Conservation (phyloP, 2,329 filamentous ascomycete species). For the Arthrobotrys musiformis region DNA sequence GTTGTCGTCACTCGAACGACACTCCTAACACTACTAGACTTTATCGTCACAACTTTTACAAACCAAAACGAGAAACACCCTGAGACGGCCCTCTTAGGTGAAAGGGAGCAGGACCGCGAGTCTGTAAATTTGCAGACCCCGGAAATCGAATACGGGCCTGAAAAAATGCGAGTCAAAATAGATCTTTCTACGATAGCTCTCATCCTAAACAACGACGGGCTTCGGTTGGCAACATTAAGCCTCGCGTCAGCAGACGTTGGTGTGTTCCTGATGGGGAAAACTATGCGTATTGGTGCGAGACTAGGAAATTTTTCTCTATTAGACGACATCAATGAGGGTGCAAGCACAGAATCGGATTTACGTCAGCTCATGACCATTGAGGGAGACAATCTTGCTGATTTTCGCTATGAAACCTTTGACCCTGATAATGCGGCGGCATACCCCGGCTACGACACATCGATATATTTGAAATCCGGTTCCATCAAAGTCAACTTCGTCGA, state of each 20-base stretch:
- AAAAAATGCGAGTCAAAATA: slow-evolving; percentile 92
- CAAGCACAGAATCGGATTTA: slow-evolving; percentile 80
- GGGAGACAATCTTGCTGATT: slow-evolving; percentile 93
- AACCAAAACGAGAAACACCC: slow-evolving; percentile 68
- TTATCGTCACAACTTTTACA: slow-evolving; percentile 91
- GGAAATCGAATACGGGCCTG: slow-evolving; percentile 64
- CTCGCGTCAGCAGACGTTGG: slow-evolving; percentile 92
- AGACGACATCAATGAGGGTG: slow-evolving; percentile 93
- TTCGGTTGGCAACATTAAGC: slow-evolving; percentile 89
- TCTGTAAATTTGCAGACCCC: slow-evolving; percentile 46
- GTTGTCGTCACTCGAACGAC: slow-evolving; percentile 93
- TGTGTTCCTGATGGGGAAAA: slow-evolving; percentile 84
- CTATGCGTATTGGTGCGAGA: slow-evolving; percentile 86
- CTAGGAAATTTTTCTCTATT: slow-evolving; percentile 88
- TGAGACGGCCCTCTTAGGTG: slow-evolving; percentile 61
- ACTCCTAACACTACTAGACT: slow-evolving; percentile 89
- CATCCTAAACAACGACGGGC: slow-evolving; percentile 97
- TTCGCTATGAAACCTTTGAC: slow-evolving; percentile 97
- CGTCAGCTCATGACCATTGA: slow-evolving; percentile 93
- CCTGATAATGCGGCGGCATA: slow-evolving; percentile 75
- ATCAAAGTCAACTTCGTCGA: slow-evolving; percentile 97
- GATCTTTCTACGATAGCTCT: slow-evolving; percentile 92
- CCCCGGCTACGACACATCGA: slow-evolving; percentile 92
- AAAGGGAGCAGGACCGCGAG: slow-evolving; percentile 60
- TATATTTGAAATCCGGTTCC: slow-evolving; percentile 89